phyloP scores from a whole-genome alignment of 768 basidiomycete genomes.

The Auricularia sp. region DNA sequence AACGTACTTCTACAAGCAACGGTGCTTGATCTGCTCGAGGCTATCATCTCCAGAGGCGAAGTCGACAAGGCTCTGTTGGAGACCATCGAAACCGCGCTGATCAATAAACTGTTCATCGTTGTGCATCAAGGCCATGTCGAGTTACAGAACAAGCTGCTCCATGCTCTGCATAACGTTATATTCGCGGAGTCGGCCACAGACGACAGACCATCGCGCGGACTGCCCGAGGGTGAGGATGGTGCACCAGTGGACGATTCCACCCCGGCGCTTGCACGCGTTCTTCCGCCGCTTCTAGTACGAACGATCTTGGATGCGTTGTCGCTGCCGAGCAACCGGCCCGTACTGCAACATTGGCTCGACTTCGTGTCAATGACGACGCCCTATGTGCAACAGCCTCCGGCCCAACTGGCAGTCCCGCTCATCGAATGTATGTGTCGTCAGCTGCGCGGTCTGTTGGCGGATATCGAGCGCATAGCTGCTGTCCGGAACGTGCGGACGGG shows the following conservation, averaged over 20 bases:
- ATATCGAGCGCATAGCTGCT: conserved; percentile 36
- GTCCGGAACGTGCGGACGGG: conserved; percentile 16
- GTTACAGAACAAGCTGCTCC: conserved; percentile 87
- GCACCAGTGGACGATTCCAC: conserved; percentile 16
- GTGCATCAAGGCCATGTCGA: conserved; percentile 65
- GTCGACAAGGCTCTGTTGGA: conserved; percentile 49
- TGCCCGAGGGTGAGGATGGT: conserved; percentile 4
- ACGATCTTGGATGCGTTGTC: conserved; percentile 76
- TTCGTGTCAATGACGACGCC: conserved; percentile 87
- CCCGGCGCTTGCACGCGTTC: conserved; percentile 15
- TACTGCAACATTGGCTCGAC: conserved; percentile 93
- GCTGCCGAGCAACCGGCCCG: conserved; percentile 54
- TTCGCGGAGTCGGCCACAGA: conserved; percentile 29
- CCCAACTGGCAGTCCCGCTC: conserved; percentile 62
- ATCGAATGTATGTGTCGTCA: conserved; percentile 73
- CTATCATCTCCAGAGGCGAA: conserved; percentile 74
- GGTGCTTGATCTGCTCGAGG: conserved; percentile 73
- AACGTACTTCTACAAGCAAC: conserved; percentile 64
- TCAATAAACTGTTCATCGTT: conserved; percentile 64
- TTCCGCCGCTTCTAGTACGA: conserved; percentile 67
- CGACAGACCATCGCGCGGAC: neutral
- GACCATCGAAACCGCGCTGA: conserved; percentile 56
- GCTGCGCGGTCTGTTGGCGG: conserved; percentile 43
- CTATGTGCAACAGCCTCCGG: neutral
- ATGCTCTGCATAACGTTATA: conserved; percentile 79